phyloP scores from a whole-genome alignment of 2,329 filamentous ascomycete genomes.

The Arthrobotrys sinensis region DNA sequence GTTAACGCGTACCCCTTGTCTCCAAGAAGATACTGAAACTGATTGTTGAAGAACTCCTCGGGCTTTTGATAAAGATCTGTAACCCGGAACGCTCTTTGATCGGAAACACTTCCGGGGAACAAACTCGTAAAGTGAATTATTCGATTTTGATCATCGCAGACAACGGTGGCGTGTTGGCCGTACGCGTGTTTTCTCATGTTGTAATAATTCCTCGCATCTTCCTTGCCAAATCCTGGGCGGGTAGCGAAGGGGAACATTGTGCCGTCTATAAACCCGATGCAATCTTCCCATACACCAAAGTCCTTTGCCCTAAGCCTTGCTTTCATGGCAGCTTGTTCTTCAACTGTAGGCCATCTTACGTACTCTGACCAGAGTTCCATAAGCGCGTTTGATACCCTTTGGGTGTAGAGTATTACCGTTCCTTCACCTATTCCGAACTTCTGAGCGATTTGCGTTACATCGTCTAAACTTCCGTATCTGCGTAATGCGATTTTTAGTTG shows the following conservation, averaged over 20 bases:
- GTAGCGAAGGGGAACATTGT: conserved; percentile 30
- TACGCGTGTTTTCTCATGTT: conserved; percentile 19
- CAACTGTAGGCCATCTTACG: conserved; percentile 4
- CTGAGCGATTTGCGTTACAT: conserved; percentile 6
- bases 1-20: conserved; percentile 17
- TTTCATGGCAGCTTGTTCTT: conserved; percentile 19
- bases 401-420: conserved; percentile 6
- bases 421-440: conserved; percentile 18
- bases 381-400: not conserved
- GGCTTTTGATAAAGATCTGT: conserved; percentile 12
- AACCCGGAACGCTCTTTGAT: conserved; percentile 17
- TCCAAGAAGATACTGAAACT: conserved; percentile 9
- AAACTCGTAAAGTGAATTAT: conserved; percentile 17
- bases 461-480: conserved; percentile 1
- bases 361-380: conserved; percentile 11
- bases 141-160: conserved; percentile 17
- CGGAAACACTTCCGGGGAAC: conserved; percentile 22
- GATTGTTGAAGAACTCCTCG: conserved; percentile 16
- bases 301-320: conserved; percentile 3
- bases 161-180: conserved; percentile 24
- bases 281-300: conserved; percentile 20
- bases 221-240: conserved; percentile 18
- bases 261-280: conserved; percentile 16
- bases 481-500: conserved; percentile 15
- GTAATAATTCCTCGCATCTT: conserved; percentile 27